These are phyloP conservation scores for Rhodotorula sp. DNA, from an alignment of 1,284 basidiomycete genomes.

Conservation along the genomic window DNA sequence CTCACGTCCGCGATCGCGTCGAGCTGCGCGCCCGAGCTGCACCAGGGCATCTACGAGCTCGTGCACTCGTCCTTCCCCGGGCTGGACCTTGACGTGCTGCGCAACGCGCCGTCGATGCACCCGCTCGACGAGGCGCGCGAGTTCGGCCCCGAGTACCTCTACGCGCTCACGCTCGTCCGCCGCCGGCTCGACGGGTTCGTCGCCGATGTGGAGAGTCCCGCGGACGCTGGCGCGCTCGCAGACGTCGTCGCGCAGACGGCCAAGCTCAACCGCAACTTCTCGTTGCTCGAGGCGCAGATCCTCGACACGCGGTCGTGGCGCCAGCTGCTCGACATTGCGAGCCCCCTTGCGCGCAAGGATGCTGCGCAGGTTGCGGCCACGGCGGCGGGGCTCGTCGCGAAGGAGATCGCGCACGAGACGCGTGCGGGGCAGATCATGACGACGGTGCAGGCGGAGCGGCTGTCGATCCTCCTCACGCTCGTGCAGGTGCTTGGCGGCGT, in stretches of 20 bases:
- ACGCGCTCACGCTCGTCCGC: slow-evolving; percentile 53
- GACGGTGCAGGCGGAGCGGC: slow-evolving; percentile 72
- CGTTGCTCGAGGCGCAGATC: slow-evolving; percentile 75
- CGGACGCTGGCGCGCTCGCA: slow-evolving; percentile 38
- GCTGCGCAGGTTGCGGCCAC: slow-evolving; percentile 48
- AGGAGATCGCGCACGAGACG: slow-evolving; percentile 67
- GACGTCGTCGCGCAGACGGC: slow-evolving; percentile 53
- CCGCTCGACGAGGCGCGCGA: slow-evolving; percentile 66
- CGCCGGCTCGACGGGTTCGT: slow-evolving; percentile 51
- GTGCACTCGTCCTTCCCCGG: slow-evolving; percentile 49
- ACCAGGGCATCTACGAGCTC: slow-evolving; percentile 57
- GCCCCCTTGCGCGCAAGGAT: slow-evolving; percentile 67
- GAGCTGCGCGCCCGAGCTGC: slow-evolving; percentile 69
- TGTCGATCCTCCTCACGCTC: slow-evolving; percentile 71
- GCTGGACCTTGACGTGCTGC: slow-evolving; percentile 55
- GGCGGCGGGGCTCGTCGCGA: slow-evolving; percentile 64
- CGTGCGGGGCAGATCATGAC: slow-evolving; percentile 82
- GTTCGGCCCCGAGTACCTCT: slow-evolving; percentile 78
- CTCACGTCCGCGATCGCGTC: slow-evolving; percentile 65
- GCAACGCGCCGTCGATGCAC: slow-evolving; percentile 56
- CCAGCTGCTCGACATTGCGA: slow-evolving; percentile 65
- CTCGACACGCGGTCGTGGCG: slow-evolving; percentile 77
- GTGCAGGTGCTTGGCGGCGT: slow-evolving; percentile 61
- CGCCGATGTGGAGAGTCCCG: slow-evolving; percentile 39
- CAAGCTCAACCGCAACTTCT: slow-evolving; percentile 79